Conservation (phyloP, 2,329 filamentous ascomycete genomes). For the Zasmidium citrigriseum region DNA sequence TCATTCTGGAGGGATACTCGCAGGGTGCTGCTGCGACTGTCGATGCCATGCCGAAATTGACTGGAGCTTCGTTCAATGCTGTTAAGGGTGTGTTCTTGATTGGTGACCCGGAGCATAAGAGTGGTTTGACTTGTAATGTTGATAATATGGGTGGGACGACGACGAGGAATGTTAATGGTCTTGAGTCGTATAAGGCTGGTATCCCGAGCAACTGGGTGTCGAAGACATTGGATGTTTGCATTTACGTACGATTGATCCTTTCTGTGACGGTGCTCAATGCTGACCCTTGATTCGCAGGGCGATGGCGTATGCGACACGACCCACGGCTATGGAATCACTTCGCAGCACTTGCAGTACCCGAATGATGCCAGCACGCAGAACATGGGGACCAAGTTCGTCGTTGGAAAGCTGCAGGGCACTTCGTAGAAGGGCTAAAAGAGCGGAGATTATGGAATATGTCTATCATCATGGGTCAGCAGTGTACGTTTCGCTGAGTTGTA, state of each 20-base stretch:
- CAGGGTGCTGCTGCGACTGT: slow-evolving; percentile 41
- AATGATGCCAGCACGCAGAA: slow-evolving; percentile 31
- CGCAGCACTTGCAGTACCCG: slow-evolving; percentile 34
- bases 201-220: slow-evolving; percentile 36
- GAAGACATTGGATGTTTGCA: slow-evolving; percentile 42
- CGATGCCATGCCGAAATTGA: slow-evolving; percentile 35
- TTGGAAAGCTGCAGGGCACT: slow-evolving; percentile 16
- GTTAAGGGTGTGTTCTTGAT: slow-evolving; percentile 41
- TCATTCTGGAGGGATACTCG: slow-evolving; percentile 41
- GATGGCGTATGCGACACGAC: slow-evolving; percentile 41
- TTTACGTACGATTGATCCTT: slow-evolving; percentile 1
- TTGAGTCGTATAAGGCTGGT: slow-evolving; percentile 18
- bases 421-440: slow-evolving; percentile 2
- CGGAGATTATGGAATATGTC: background rate
- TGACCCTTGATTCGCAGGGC: slow-evolving; percentile 23
- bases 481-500: too few relatives aligned
- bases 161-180: slow-evolving; percentile 35
- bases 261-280: slow-evolving; percentile 4
- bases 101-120: slow-evolving; percentile 37
- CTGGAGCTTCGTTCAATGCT: slow-evolving; percentile 35
- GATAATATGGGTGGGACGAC: slow-evolving; percentile 38
- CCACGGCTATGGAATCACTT: slow-evolving; percentile 35
- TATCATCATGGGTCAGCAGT: too few relatives aligned
- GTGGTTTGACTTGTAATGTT: slow-evolving; percentile 38
- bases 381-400: slow-evolving; percentile 31